These are phyloP conservation scores for Gymnopus androsaceus DNA, from an alignment of 1,284 basidiomycete genomes.

Conservation along the genomic window DNA sequence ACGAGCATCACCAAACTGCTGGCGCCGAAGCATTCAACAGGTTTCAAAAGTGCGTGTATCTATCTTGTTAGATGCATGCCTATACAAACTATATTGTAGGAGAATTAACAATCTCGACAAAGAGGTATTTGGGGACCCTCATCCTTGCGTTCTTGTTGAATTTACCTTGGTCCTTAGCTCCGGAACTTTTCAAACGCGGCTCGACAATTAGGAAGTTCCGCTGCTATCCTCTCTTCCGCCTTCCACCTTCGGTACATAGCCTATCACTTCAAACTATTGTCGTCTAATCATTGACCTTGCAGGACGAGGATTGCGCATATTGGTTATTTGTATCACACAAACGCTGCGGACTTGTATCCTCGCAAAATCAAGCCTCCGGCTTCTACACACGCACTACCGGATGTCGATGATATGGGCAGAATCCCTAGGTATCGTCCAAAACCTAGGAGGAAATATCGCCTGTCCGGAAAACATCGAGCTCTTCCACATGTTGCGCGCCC, in stretches of 20 bases:
- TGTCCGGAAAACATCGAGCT: slow-evolving; percentile 27
- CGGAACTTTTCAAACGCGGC: slow-evolving; percentile 75
- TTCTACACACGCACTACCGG: background rate
- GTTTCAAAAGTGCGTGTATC: slow-evolving; percentile 52
- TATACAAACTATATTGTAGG: slow-evolving; percentile 31
- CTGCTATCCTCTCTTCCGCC: slow-evolving; percentile 70
- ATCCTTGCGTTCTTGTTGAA: background rate
- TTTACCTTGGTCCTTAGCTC: slow-evolving; percentile 41
- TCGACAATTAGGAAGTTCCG: slow-evolving; percentile 69
- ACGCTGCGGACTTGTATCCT: slow-evolving; percentile 71
- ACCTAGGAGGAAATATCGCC: slow-evolving; percentile 14
- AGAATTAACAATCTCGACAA: slow-evolving; percentile 63
- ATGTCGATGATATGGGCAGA: background rate
- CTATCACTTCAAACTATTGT: too few species aligned
- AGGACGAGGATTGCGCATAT: slow-evolving; percentile 66
- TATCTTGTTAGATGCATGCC: background rate
- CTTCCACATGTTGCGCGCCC: slow-evolving; percentile 53
- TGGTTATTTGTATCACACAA: slow-evolving; percentile 66
- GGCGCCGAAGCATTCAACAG: slow-evolving; percentile 64
- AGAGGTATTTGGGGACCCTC: slow-evolving; percentile 47
- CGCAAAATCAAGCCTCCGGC: slow-evolving; percentile 53
- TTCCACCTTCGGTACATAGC: slow-evolving; percentile 51
- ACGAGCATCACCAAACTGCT: slow-evolving; percentile 64
- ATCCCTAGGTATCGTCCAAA: slow-evolving; percentile 16
- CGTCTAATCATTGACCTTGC: too few species aligned